phyloP scores from a whole-genome alignment of 2,329 filamentous ascomycete species.

The Dothistroma pini region DNA sequence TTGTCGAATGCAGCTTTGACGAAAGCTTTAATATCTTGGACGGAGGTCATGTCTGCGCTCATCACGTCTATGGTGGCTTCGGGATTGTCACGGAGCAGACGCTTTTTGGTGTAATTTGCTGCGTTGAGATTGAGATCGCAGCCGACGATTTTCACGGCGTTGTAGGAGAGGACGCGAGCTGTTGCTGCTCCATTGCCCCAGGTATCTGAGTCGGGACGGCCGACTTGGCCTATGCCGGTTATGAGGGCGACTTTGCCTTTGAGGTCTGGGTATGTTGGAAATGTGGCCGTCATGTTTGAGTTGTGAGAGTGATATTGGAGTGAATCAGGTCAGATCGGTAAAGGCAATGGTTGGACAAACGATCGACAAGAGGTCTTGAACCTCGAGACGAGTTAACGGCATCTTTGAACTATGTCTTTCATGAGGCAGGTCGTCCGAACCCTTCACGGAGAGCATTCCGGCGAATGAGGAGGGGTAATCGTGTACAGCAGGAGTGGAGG shows the following conservation, averaged over 20 bases:
- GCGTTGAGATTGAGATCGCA: conserved; percentile 27
- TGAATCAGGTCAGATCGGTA: background rate
- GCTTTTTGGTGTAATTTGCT: conserved; percentile 31
- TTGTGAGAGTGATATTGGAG: background rate
- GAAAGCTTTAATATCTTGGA: conserved; percentile 47
- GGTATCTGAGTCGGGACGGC: conserved; percentile 33
- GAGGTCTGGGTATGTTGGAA: conserved; percentile 33
- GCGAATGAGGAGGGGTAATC: conserved; percentile 15
- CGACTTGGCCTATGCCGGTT: conserved; percentile 45
- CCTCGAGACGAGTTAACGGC: conserved; percentile 14
- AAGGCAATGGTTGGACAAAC: background rate
- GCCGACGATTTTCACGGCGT: conserved; percentile 49
- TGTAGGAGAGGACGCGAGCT: conserved; percentile 45
- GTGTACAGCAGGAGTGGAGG: conserved; percentile 2
- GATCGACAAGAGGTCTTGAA: background rate
- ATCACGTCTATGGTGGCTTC: conserved; percentile 38
- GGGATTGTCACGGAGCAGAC: conserved; percentile 36
- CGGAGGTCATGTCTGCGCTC: conserved; percentile 45
- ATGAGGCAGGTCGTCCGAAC: conserved; percentile 2
- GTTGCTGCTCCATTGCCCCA: conserved; percentile 54
- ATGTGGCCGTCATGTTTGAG: conserved; percentile 15
- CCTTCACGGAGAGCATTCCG: background rate
- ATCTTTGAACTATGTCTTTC: background rate
- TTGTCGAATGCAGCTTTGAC: conserved; percentile 39
- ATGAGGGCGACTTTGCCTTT: conserved; percentile 45